These are phyloP conservation scores for Penicillium subrubescens DNA, from an alignment of 495 filamentous ascomycete genomes.

Conservation along the genomic window DNA sequence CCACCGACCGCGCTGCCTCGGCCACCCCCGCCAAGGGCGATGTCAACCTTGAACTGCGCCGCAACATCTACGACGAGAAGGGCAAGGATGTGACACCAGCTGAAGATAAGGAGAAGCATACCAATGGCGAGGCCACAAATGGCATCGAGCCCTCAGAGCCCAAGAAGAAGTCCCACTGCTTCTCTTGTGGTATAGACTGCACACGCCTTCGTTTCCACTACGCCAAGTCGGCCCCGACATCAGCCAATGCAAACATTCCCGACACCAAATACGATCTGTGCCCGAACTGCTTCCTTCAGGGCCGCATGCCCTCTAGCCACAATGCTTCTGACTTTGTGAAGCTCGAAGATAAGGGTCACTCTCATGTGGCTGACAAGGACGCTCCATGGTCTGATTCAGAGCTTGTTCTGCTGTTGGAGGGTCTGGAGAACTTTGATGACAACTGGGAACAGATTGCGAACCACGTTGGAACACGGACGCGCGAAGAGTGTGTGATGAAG, in stretches of 20 bases:
- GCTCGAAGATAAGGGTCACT: conserved; percentile 81
- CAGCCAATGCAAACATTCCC: conserved; percentile 56
- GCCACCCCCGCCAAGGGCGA: conserved; percentile 73
- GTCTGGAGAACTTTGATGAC: conserved; percentile 86
- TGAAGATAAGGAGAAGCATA: conserved; percentile 64
- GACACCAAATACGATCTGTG: conserved; percentile 83
- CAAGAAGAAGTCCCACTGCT: conserved; percentile 77
- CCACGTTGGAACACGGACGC: conserved; percentile 86
- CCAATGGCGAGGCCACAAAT: conserved; percentile 73
- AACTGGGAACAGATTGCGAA: conserved; percentile 92
- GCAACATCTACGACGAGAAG: conserved; percentile 92
- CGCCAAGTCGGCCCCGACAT: conserved; percentile 58
- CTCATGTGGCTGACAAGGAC: conserved; percentile 72
- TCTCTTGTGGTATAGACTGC: conserved; percentile 90
- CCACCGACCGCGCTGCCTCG: conserved; percentile 75
- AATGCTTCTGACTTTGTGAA: conserved; percentile 76
- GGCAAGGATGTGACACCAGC: conserved; percentile 75
- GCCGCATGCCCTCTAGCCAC: conserved; percentile 73
- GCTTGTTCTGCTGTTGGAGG: conserved; percentile 81
- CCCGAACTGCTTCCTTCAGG: conserved; percentile 84
- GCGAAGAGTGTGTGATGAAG: conserved; percentile 94
- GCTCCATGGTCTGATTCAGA: conserved; percentile 90
- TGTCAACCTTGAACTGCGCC: conserved; percentile 84
- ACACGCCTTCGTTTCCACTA: conserved; percentile 90
- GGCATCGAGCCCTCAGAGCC: conserved; percentile 64